phyloP scores from a whole-genome alignment of 257 asterid genomes.

The Oldenlandia corymbosa region DNA sequence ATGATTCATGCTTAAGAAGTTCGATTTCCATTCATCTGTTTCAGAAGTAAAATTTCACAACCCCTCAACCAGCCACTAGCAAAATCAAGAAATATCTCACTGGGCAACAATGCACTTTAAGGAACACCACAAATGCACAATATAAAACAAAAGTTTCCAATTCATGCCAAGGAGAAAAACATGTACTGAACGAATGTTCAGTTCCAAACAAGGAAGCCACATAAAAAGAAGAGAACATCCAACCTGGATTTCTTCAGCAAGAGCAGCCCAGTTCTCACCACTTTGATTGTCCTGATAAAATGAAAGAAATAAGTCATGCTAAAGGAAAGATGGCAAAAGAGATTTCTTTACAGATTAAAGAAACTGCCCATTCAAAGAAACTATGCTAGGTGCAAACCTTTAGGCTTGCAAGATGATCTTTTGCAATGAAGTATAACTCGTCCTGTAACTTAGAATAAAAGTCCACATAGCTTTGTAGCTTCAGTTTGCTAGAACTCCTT shows the following conservation, averaged over 20 bases:
- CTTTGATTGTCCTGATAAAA: conserved; percentile 35
- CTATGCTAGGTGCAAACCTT: conserved; percentile 34
- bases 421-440: conserved; percentile 36
- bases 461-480: conserved; percentile 44
- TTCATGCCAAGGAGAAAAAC: not conserved
- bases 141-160: too few relatives aligned
- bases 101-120: too few relatives aligned
- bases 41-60: not conserved
- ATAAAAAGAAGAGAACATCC: conserved; percentile 11
- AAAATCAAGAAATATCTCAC: not conserved
- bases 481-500: conserved; percentile 36
- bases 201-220: not conserved
- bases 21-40: not conserved
- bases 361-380: not conserved
- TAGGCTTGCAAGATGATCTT: conserved; percentile 37
- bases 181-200: not conserved
- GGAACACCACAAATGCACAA: too few relatives aligned
- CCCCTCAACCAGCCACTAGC: not conserved
- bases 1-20: not conserved
- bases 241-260: conserved; percentile 52
- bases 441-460: conserved; percentile 54
- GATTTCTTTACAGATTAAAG: not conserved
- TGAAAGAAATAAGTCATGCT: not conserved
- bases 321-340: not conserved
- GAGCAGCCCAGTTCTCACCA: conserved; percentile 24